These are phyloP conservation scores for Aurantiochytrium sp. DNA, from an alignment of 108 stramenopile species.

Conservation along the genomic window DNA sequence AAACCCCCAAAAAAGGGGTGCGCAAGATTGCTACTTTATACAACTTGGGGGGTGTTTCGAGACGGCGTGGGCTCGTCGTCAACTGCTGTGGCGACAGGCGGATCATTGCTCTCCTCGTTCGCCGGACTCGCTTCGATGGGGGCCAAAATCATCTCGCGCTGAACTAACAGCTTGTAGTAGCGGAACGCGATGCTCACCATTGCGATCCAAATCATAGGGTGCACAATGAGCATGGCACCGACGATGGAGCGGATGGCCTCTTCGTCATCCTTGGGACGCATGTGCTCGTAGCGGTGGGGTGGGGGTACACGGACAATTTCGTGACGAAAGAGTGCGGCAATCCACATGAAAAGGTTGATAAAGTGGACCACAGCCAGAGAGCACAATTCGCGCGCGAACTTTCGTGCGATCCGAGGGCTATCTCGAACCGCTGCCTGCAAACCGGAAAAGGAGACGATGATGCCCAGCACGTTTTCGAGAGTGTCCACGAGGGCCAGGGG, in stretches of 20 bases:
- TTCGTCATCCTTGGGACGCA: background rate
- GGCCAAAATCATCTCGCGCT: background rate
- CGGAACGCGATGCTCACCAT: background rate
- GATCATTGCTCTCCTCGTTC: background rate
- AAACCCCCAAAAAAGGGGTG: background rate
- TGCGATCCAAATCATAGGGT: background rate
- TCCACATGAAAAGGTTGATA: constrained; percentile 12
- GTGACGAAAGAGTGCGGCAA: background rate
- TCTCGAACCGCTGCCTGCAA: background rate
- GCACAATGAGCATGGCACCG: background rate
- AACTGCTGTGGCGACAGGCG: background rate
- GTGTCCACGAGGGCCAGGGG: background rate
- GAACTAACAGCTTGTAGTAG: background rate
- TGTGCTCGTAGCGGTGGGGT: background rate
- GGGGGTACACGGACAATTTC: background rate
- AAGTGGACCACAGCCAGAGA: background rate
- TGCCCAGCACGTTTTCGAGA: background rate
- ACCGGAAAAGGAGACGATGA: background rate
- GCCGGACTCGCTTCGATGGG: background rate
- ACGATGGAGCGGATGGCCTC: background rate
- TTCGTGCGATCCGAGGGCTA: background rate
- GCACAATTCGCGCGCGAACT: background rate
- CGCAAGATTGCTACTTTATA: background rate
- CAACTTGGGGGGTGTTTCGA: background rate
- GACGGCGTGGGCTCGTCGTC: background rate